Evolutionary conservation across 345 rosid genomes (phyloP).

Genomic region (Salix brachista): DNA sequence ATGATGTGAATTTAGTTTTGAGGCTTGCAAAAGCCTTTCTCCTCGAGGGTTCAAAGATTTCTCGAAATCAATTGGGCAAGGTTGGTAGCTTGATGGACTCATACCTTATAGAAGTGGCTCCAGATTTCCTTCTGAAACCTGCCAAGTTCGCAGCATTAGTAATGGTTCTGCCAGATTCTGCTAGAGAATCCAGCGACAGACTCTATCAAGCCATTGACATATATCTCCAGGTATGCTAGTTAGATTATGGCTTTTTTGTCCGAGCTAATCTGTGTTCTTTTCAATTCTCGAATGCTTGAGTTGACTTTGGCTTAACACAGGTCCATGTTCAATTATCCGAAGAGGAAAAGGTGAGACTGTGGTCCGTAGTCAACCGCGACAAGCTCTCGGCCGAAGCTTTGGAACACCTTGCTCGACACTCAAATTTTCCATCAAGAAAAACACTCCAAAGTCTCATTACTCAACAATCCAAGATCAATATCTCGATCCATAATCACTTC

Average conservation of each 20-base stretch:
- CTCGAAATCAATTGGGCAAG: constrained; percentile 21
- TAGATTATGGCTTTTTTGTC: neutral
- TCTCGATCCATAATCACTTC: neutral
- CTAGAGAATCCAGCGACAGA: constrained; percentile 37
- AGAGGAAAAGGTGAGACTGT: constrained; percentile 36
- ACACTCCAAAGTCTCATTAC: constrained; percentile 26
- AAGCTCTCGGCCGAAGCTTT: constrained; percentile 41
- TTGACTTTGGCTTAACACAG: constrained; percentile 23
- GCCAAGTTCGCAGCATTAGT: constrained; percentile 35
- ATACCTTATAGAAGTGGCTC: constrained; percentile 48
- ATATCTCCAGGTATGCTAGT: constrained; percentile 41
- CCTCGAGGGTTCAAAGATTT: constrained; percentile 1
- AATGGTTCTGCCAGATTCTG: constrained; percentile 37
- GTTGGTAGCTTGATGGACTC: constrained; percentile 44
- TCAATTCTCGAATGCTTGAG: neutral
- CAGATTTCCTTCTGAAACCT: constrained; percentile 37
- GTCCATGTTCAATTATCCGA: constrained; percentile 34
- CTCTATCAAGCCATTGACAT: constrained; percentile 48
- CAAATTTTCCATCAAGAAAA: constrained; percentile 37
- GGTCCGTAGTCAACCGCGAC: constrained; percentile 31
- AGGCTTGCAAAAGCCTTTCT: constrained; percentile 40
- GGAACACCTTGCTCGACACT: constrained; percentile 29
- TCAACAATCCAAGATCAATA: constrained; percentile 24
- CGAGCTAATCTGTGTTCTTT: neutral
- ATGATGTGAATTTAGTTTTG: constrained; percentile 47